Conservation (phyloP, 2,329 filamentous ascomycete genomes). For the Coniochaeta sp. region DNA sequence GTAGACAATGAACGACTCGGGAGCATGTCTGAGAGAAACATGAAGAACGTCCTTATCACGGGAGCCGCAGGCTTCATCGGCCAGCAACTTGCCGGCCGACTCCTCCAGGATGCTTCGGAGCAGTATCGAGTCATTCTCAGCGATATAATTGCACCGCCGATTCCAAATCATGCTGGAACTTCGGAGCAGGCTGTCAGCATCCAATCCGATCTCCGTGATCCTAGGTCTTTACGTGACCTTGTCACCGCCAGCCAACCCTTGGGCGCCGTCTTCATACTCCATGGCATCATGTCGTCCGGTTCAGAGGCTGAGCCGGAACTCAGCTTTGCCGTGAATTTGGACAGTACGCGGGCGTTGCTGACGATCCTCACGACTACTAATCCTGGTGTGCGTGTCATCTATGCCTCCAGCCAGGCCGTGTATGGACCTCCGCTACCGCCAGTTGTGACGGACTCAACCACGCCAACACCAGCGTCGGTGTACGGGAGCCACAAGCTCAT, state of each 20-base stretch:
- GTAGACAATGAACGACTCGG: not conserved
- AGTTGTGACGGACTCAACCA: constrained; percentile 40
- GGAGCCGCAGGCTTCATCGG: constrained; percentile 26
- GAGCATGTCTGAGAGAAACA: not conserved
- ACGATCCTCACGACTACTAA: constrained; percentile 37
- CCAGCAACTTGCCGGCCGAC: constrained; percentile 27
- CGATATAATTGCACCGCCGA: constrained; percentile 45
- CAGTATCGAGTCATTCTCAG: constrained; percentile 34
- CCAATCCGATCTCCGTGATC: constrained; percentile 38
- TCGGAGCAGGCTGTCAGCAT: constrained; percentile 41
- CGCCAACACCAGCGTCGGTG: constrained; percentile 52
- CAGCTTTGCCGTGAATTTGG: constrained; percentile 52
- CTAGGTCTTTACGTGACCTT: constrained; percentile 26
- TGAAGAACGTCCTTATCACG: constrained; percentile 23
- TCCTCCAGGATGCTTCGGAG: constrained; percentile 25
- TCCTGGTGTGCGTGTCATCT: constrained; percentile 50
- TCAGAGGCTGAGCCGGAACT: constrained; percentile 54
- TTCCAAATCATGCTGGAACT: constrained; percentile 38
- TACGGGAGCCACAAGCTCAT: constrained; percentile 59
- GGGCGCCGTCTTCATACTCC: constrained; percentile 51
- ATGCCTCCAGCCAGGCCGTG: constrained; percentile 55
- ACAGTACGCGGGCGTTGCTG: constrained; percentile 46
- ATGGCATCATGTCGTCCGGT: constrained; percentile 61
- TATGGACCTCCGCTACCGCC: constrained; percentile 50
- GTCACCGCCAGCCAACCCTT: constrained; percentile 36